These are phyloP conservation scores for Citrus cavaleriei DNA, from an alignment of 345 rosid genomes.

Conservation along the genomic window DNA sequence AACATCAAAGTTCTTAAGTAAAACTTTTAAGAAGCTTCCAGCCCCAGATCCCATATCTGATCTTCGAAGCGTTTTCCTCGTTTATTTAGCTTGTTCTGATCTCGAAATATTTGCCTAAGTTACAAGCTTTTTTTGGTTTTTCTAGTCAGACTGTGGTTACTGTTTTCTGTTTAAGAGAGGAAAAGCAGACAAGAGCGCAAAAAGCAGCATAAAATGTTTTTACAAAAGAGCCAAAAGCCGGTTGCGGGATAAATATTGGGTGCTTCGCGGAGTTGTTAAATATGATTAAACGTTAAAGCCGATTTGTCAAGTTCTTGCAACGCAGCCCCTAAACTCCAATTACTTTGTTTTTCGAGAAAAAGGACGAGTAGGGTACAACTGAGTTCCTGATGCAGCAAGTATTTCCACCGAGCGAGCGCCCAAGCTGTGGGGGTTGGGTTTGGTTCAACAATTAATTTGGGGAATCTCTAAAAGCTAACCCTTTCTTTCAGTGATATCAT, in stretches of 20 bases:
- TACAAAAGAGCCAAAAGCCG: not conserved
- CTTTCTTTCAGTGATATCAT: not conserved
- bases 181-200: not conserved
- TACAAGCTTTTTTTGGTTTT: not conserved
- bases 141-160: not conserved
- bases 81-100: not conserved
- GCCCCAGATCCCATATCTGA: constrained; percentile 66
- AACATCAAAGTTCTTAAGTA: constrained; percentile 77
- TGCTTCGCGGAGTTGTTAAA: not conserved
- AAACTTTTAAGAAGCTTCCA: constrained; percentile 62
- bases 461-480: not conserved
- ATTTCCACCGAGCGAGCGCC: not conserved
- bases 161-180: not conserved
- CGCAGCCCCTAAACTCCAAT: not conserved
- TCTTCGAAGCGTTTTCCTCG: not conserved
- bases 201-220: not conserved
- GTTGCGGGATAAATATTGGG: not conserved
- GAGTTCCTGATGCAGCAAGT: not conserved
- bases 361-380: too few relatives aligned
- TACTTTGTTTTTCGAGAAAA: not conserved
- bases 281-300: not conserved
- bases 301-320: not conserved
- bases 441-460: not conserved
- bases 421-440: not conserved
- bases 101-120: not conserved